These are phyloP conservation scores for Fusarium abutilonis DNA, from an alignment of 2,329 filamentous ascomycete genomes.

Conservation along the genomic window DNA sequence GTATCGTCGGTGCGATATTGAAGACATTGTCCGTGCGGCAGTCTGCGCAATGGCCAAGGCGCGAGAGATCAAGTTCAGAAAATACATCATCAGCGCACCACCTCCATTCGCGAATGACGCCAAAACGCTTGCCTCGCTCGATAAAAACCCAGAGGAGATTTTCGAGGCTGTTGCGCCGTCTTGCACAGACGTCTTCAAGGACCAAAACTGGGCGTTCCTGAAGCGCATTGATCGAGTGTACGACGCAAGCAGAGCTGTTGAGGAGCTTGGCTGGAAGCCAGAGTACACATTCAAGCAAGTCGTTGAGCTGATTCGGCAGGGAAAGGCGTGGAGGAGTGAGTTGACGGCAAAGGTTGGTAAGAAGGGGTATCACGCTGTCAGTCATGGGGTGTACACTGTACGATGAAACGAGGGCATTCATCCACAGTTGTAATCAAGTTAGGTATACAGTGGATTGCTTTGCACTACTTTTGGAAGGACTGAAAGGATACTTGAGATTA, in stretches of 20 bases:
- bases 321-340: constrained; percentile 54
- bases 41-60: constrained; percentile 53
- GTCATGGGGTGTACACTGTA: constrained; percentile 57
- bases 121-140: constrained; percentile 48
- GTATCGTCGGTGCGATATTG: constrained; percentile 56
- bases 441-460: background rate
- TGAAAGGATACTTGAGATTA: background rate
- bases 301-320: constrained; percentile 49
- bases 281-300: constrained; percentile 53
- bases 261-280: constrained; percentile 56
- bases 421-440: background rate
- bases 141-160: constrained; percentile 47
- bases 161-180: constrained; percentile 45
- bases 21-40: constrained; percentile 56
- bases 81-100: constrained; percentile 57
- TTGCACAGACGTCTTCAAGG: constrained; percentile 46
- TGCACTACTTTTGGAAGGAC: background rate
- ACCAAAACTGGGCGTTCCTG: constrained; percentile 52
- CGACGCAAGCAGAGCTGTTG: constrained; percentile 54
- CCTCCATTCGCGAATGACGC: constrained; percentile 51
- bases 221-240: constrained; percentile 57
- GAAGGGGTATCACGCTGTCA: constrained; percentile 56
- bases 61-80: constrained; percentile 49
- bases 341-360: constrained; percentile 53
- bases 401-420: constrained; percentile 28